phyloP scores from a whole-genome alignment of 176 grass and related monocot genomes.

The Juncus effusus region DNA sequence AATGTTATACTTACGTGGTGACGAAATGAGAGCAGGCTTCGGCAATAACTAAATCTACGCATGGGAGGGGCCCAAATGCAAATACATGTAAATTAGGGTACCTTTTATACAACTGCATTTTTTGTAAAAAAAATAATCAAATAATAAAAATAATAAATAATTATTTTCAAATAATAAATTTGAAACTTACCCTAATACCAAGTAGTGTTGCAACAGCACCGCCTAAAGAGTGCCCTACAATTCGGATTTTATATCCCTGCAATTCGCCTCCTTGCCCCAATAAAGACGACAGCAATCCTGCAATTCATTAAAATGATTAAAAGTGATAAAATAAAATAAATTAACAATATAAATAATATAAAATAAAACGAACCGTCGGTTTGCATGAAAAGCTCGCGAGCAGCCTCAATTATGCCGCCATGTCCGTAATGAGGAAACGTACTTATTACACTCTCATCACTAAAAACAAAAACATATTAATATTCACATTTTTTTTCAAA shows the following conservation, averaged over 20 bases:
- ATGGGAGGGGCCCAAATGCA: slow-evolving; percentile 91
- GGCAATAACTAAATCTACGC: slow-evolving; percentile 67
- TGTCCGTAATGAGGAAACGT: slow-evolving; percentile 97
- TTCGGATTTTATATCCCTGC: slow-evolving; percentile 71
- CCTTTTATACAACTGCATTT: slow-evolving; percentile 65
- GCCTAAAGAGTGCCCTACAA: slow-evolving; percentile 96
- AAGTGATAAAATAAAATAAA: slow-evolving; percentile 16
- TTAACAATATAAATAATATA: slow-evolving; percentile 3
- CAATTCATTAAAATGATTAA: slow-evolving; percentile 22
- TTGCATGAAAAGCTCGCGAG: slow-evolving; percentile 92
- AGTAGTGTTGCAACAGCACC: slow-evolving; percentile 81
- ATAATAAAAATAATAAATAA: not conserved
- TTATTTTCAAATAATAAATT: slow-evolving; percentile 21
- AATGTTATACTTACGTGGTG: slow-evolving; percentile 52
- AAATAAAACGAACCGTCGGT: slow-evolving; percentile 40
- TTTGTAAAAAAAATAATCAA: slow-evolving; percentile 27
- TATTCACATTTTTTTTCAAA: not conserved
- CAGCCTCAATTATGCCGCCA: slow-evolving; percentile 83
- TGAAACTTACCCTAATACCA: slow-evolving; percentile 72
- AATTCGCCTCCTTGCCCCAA: slow-evolving; percentile 62
- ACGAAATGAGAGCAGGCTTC: slow-evolving; percentile 96
- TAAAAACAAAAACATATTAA: slow-evolving; percentile 38
- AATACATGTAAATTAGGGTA: slow-evolving; percentile 87
- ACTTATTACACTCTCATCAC: slow-evolving; percentile 60
- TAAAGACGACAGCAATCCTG: slow-evolving; percentile 79